Evolutionary conservation across 306 rosid species (phyloP).

Genomic region (Cyclanthera cordifolia): DNA sequence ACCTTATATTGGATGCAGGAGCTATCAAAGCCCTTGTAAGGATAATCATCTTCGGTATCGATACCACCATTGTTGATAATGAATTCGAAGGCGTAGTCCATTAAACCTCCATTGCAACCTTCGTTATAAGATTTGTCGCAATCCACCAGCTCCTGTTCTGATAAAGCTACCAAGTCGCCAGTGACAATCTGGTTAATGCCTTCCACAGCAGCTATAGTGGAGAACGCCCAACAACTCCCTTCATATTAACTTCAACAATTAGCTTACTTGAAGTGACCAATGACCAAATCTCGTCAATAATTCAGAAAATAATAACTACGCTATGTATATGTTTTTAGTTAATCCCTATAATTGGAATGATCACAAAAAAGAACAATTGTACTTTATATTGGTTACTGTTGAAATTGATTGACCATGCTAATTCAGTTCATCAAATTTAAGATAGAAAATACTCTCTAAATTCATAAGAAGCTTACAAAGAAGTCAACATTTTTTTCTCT

Average conservation of each 20-base stretch:
- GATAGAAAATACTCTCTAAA: neutral
- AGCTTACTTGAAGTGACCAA: neutral
- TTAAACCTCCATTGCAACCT: constrained; percentile 78
- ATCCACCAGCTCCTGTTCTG: constrained; percentile 83
- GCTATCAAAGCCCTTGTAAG: constrained; percentile 43
- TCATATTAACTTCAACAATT: constrained; percentile 9
- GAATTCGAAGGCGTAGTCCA: constrained; percentile 67
- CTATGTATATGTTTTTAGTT: neutral
- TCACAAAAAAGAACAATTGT: too few relatives aligned
- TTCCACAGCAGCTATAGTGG: constrained; percentile 60
- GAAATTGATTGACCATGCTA: neutral
- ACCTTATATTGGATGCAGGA: constrained; percentile 39
- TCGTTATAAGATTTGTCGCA: constrained; percentile 58
- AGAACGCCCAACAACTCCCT: constrained; percentile 98
- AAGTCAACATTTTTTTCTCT: too few relatives aligned
- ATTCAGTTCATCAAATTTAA: neutral
- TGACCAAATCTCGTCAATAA: neutral
- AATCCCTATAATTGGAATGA: neutral
- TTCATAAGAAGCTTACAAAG: too few relatives aligned
- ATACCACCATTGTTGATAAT: constrained; percentile 75
- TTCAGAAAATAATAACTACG: neutral
- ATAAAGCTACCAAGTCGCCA: constrained; percentile 51
- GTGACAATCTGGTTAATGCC: constrained; percentile 79
- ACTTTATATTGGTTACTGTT: neutral
- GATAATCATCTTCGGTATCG: constrained; percentile 72